Conservation (phyloP, 495 filamentous ascomycete genomes). For the Penicillium samsonianum region DNA sequence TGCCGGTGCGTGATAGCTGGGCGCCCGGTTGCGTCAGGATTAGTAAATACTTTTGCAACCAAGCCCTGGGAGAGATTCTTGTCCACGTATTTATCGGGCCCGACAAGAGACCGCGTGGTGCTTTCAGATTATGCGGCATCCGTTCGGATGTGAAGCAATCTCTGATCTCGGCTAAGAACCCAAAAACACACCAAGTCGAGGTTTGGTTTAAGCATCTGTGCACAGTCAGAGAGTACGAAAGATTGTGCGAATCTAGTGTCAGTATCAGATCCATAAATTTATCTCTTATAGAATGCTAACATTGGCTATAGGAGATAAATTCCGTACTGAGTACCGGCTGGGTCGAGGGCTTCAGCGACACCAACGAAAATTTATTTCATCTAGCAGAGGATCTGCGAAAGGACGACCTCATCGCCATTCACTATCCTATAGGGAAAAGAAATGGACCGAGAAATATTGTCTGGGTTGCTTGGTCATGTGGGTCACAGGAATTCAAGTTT, state of each 20-base stretch:
- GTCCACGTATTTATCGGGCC: slow-evolving; percentile 39
- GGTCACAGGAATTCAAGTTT: slow-evolving; percentile 26
- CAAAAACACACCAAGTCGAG: slow-evolving; percentile 14
- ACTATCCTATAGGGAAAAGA: slow-evolving; percentile 11
- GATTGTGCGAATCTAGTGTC: slow-evolving; percentile 29
- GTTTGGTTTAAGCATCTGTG: slow-evolving; percentile 46
- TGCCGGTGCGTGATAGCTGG: not conserved
- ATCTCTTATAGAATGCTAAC: slow-evolving; percentile 1
- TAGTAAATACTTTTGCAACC: slow-evolving; percentile 20
- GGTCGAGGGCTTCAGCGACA: slow-evolving; percentile 41
- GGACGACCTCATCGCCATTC: slow-evolving; percentile 31
- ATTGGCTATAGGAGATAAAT: slow-evolving; percentile 1
- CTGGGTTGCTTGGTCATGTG: slow-evolving; percentile 34
- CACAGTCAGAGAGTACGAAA: slow-evolving; percentile 40
- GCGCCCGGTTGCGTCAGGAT: not conserved
- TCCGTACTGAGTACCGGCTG: slow-evolving; percentile 18
- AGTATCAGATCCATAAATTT: not conserved
- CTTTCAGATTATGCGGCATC: slow-evolving; percentile 43
- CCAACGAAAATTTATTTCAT: slow-evolving; percentile 28
- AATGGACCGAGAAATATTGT: slow-evolving; percentile 6
- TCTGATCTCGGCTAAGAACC: slow-evolving; percentile 15
- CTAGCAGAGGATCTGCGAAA: slow-evolving; percentile 30
- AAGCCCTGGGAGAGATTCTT: slow-evolving; percentile 21
- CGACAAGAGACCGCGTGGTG: slow-evolving; percentile 37
- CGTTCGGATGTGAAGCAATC: slow-evolving; percentile 13